Evolutionary conservation across 352 stramenopile species (phyloP).

Genomic region (Globisporangium paddicum): DNA sequence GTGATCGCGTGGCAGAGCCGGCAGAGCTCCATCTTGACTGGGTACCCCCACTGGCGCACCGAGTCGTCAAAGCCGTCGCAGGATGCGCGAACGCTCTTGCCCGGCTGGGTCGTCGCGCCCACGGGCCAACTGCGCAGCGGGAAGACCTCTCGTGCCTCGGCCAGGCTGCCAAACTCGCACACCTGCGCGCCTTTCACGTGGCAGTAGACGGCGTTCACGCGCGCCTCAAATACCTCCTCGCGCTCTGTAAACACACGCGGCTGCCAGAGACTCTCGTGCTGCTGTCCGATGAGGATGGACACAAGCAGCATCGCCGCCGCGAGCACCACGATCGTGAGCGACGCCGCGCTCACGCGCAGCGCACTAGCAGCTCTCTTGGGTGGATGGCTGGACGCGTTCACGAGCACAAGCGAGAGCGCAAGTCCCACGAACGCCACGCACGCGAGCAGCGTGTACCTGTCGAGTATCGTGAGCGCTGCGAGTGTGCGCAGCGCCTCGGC

Average conservation of each 20-base stretch:
- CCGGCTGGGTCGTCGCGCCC: conserved; percentile 25
- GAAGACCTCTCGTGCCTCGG: conserved; percentile 35
- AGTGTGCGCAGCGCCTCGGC: conserved; percentile 8
- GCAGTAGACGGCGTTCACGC: conserved; percentile 46
- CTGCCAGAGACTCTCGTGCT: conserved; percentile 25
- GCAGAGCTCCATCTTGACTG: conserved; percentile 48
- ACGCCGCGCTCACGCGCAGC: conserved; percentile 12
- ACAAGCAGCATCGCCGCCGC: conserved; percentile 18
- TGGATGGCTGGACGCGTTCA: conserved; percentile 6
- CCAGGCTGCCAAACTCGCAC: conserved; percentile 29
- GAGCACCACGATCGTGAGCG: conserved; percentile 10
- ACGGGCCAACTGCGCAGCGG: conserved; percentile 35
- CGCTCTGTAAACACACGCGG: conserved; percentile 17
- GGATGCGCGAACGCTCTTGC: conserved; percentile 21
- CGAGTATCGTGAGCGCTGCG: conserved; percentile 18
- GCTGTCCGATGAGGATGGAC: conserved; percentile 11
- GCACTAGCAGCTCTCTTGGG: conserved; percentile 3
- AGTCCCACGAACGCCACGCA: conserved; percentile 15
- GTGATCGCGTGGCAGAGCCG: conserved; percentile 31
- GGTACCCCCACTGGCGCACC: conserved; percentile 42
- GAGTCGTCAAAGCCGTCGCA: conserved; percentile 37
- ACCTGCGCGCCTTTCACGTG: conserved; percentile 39
- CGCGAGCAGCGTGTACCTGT: conserved; percentile 22
- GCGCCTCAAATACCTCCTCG: conserved; percentile 28
- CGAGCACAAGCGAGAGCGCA: conserved; percentile 22